phyloP scores from a whole-genome alignment of 2,329 filamentous ascomycete species.

The Sarocladium strictum region DNA sequence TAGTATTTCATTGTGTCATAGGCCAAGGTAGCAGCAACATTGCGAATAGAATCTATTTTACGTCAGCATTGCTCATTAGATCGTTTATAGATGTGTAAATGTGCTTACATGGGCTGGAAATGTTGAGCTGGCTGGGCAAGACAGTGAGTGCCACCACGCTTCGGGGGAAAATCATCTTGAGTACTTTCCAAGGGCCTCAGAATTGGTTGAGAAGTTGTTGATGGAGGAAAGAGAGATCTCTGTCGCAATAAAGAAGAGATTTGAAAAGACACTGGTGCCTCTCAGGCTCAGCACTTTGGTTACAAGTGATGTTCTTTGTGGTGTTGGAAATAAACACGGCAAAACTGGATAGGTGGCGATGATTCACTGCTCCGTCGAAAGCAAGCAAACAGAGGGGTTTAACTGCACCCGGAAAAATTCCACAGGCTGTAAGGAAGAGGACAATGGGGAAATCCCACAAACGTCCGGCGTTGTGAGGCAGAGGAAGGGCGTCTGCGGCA shows the following conservation, averaged over 20 bases:
- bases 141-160: slow-evolving; percentile 21
- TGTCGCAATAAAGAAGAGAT: not conserved
- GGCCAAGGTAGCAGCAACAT: slow-evolving; percentile 55
- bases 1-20: slow-evolving; percentile 59
- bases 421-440: not conserved
- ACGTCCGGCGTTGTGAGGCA: not conserved
- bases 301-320: too few relatives aligned
- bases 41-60: slow-evolving; percentile 51
- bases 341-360: too few relatives aligned
- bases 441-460: not conserved
- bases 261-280: not conserved
- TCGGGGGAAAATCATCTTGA: slow-evolving; percentile 20
- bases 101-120: slow-evolving; percentile 27
- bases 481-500: not conserved
- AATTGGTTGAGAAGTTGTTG: not conserved
- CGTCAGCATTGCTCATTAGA: slow-evolving; percentile 13
- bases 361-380: not conserved
- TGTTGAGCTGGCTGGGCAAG: slow-evolving; percentile 33
- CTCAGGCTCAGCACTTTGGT: too few relatives aligned
- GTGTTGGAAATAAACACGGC: too few relatives aligned
- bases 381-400: not conserved
- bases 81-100: not conserved
- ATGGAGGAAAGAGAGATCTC: not conserved
- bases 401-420: not conserved
- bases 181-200: not conserved